Conservation (phyloP, 2,329 filamentous ascomycete genomes). For the Helicocarpus griseus region DNA sequence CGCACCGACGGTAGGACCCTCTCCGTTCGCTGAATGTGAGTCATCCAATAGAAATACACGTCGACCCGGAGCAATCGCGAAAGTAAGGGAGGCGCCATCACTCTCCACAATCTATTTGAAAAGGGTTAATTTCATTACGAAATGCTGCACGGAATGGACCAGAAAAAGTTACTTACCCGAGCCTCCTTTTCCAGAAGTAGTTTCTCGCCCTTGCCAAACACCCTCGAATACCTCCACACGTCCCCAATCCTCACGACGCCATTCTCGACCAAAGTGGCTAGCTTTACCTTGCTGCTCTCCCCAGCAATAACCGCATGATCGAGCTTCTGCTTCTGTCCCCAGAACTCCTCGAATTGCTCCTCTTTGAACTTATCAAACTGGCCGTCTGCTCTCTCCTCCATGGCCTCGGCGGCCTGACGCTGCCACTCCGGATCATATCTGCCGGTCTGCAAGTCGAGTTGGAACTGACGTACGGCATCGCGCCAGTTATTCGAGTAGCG, state of each 20-base stretch:
- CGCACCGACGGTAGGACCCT: no score
- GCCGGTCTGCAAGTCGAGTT: slow-evolving; percentile 46
- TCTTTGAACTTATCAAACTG: slow-evolving; percentile 49
- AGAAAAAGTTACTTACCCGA: slow-evolving; percentile 21
- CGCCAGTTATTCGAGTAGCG: slow-evolving; percentile 42
- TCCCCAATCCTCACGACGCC: slow-evolving; percentile 30
- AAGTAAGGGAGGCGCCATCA: slow-evolving; percentile 24
- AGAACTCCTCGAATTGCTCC: slow-evolving; percentile 45
- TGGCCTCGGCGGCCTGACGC: slow-evolving; percentile 44
- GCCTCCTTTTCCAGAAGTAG: slow-evolving; percentile 34
- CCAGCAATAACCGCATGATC: slow-evolving; percentile 27
- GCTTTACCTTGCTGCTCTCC: slow-evolving; percentile 32
- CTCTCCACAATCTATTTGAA: slow-evolving; percentile 23
- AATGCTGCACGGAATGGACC: not conserved
- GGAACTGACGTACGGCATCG: slow-evolving; percentile 45
- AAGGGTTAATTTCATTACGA: not conserved
- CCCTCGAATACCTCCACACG: slow-evolving; percentile 30
- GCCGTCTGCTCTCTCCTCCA: slow-evolving; percentile 42
- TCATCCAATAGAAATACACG: slow-evolving; percentile 23
- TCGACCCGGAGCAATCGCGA: slow-evolving; percentile 31
- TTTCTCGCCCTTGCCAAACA: slow-evolving; percentile 15
- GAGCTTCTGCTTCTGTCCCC: slow-evolving; percentile 45
- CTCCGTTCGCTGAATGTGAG: not conserved
- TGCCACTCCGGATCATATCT: slow-evolving; percentile 50
- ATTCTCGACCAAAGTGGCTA: slow-evolving; percentile 27